Evolutionary conservation across 495 filamentous ascomycete genomes (phyloP).

Genomic region (Neurospora sp.): DNA sequence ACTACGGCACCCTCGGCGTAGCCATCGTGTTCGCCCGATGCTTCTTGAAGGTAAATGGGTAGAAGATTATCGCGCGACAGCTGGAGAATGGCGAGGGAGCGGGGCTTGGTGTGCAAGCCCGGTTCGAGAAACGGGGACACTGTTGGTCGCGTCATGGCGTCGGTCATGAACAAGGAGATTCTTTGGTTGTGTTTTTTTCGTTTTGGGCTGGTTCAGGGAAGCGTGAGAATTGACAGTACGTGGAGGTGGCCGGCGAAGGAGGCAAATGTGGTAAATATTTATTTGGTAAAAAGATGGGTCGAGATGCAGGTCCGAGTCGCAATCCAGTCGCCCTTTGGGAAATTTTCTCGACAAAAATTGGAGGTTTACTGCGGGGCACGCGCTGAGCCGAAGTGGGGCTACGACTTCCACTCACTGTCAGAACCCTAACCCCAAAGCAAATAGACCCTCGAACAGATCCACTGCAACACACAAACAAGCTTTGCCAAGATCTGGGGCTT

Average conservation of each 20-base stretch:
- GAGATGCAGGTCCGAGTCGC: background rate
- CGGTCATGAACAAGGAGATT: background rate
- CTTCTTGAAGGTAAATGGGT: constrained; percentile 57
- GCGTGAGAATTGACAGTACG: background rate
- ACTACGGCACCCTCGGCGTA: constrained; percentile 74
- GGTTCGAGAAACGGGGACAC: constrained; percentile 65
- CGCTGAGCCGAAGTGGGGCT: background rate
- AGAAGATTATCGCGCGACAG: constrained; percentile 72
- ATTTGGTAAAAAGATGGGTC: background rate
- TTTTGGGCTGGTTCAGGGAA: background rate
- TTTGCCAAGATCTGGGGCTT: background rate
- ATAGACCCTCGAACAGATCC: background rate
- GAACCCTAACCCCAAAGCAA: background rate
- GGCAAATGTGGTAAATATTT: background rate
- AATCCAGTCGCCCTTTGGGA: background rate
- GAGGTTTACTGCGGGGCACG: background rate
- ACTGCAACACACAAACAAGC: background rate
- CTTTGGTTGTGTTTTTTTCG: background rate
- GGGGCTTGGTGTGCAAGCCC: constrained; percentile 41
- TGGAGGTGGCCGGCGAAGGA: background rate
- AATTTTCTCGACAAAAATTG: background rate
- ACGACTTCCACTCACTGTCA: background rate
- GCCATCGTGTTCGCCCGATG: constrained; percentile 51
- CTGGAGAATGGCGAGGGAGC: constrained; percentile 66
- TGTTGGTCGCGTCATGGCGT: constrained; percentile 5